phyloP scores from a whole-genome alignment of 495 filamentous ascomycete genomes.

The Neurospora tetraspora region DNA sequence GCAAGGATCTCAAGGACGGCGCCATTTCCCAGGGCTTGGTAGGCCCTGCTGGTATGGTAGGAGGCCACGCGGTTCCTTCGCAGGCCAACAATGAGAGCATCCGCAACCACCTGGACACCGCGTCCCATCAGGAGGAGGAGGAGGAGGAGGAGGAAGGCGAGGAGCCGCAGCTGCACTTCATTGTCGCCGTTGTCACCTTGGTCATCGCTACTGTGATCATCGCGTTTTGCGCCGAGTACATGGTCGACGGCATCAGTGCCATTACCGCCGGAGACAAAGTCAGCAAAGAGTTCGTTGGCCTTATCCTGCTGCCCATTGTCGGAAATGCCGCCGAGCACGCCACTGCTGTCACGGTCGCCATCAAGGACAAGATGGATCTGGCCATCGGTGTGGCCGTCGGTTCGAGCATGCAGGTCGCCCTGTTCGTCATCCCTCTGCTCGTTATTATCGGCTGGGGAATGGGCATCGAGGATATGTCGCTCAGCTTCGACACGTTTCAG shows the following conservation, averaged over 20 bases:
- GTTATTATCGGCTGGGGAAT: constrained; percentile 77
- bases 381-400: constrained; percentile 79
- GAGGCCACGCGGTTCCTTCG: constrained; percentile 31
- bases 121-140: constrained; percentile 12
- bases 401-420: constrained; percentile 77
- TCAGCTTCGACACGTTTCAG: constrained; percentile 76
- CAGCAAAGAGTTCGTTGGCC: constrained; percentile 67
- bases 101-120: constrained; percentile 9
- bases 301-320: constrained; percentile 82
- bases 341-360: constrained; percentile 75
- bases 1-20: constrained; percentile 38
- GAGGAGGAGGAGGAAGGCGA: constrained; percentile 49
- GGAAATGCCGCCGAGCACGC: constrained; percentile 85
- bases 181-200: constrained; percentile 62
- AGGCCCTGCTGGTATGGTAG: constrained; percentile 42
- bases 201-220: constrained; percentile 65
- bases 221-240: constrained; percentile 81
- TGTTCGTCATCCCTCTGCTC: constrained; percentile 67
- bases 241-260: constrained; percentile 70
- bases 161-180: constrained; percentile 58
- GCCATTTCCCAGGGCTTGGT: constrained; percentile 52
- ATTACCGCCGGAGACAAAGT: constrained; percentile 49
- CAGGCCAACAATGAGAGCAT: constrained; percentile 21
- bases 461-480: constrained; percentile 55
- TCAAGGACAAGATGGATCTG: constrained; percentile 88